These are phyloP conservation scores for Apiospora saccharicola DNA, from an alignment of 2,329 filamentous ascomycete genomes.

Conservation along the genomic window DNA sequence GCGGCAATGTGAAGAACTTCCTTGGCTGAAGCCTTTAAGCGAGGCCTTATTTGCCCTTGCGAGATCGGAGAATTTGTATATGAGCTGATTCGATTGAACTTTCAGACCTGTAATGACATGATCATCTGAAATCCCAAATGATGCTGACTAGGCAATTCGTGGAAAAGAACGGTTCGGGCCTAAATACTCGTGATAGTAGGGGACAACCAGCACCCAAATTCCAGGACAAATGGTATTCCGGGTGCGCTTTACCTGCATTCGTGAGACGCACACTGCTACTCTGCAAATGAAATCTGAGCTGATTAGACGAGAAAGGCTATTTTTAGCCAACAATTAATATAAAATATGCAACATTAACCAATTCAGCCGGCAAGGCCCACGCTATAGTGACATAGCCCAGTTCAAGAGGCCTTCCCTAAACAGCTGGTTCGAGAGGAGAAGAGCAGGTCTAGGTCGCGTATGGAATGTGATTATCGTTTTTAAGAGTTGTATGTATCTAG, in stretches of 20 bases:
- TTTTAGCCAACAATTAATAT: slow-evolving; percentile 22
- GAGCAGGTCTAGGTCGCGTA: background rate
- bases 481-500: background rate
- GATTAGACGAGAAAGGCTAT: slow-evolving; percentile 10
- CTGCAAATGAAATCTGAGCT: slow-evolving; percentile 6
- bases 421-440: background rate
- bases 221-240: background rate
- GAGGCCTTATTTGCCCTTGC: background rate
- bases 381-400: background rate
- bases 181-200: background rate
- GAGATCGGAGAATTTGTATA: background rate
- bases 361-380: slow-evolving; percentile 22
- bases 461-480: background rate
- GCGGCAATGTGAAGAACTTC: slow-evolving; percentile 82
- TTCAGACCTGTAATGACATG: background rate
- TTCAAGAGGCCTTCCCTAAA: background rate
- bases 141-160: background rate
- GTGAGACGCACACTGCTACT: background rate
- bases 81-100: background rate
- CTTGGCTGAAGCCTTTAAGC: slow-evolving; percentile 58
- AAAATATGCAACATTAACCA: slow-evolving; percentile 16
- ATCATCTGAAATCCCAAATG: background rate
- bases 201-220: background rate
- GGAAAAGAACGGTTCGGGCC: background rate
- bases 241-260: background rate